Evolutionary conservation across 75 land plant genomes (phyloP), one percentile per base, ranked within the genome.

Genomic region (Chamaecyparis obtusa): DNA sequence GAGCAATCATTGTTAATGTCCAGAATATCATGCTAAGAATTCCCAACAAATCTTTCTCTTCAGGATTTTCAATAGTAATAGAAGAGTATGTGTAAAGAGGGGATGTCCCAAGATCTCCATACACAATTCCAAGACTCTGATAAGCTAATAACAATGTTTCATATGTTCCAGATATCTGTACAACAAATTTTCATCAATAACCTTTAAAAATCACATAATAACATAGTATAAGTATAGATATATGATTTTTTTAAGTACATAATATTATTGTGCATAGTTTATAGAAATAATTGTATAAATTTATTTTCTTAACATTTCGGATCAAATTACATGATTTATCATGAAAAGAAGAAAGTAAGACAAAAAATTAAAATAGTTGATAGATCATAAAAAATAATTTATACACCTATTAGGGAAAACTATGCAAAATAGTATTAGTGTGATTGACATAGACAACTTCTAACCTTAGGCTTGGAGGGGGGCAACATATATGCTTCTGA

Each of bases 71-170:
- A 51, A 93, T 55, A 21, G 57, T 49, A 49, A 94, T 87, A 30
- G 91, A 88, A 21, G 91, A 87, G 87, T 89, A 93, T 16, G 91
- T 92, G 56, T 94, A 94, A 36, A 94, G 92, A 9, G 95, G 95
- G 32, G 92, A 94, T 14, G 95, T 94, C 36, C 91, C 95, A 16
- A 94, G 37, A 36, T 90, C 95, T 19, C 94, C 95, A 46, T 89
- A 93, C 64, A 94, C 95, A 46, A 94, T 78, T 17, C 95, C 95
- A 46, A 94, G 91, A 6, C 94, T 85, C 57, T 92, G 95, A 86
- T 88, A 94, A n/a, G 92, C 90, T 57, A 94, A 64, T 44, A 90
- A 48, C 11, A 92, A 10, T 16, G 92, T 92, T 33, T 89, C 86
- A 87, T 81, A 56, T n/a, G 2, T 87, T 24, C 87, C 77, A 35